Evolutionary conservation across 805 yeast species (phyloP).

Genomic region (Saturnispora galanensis): DNA sequence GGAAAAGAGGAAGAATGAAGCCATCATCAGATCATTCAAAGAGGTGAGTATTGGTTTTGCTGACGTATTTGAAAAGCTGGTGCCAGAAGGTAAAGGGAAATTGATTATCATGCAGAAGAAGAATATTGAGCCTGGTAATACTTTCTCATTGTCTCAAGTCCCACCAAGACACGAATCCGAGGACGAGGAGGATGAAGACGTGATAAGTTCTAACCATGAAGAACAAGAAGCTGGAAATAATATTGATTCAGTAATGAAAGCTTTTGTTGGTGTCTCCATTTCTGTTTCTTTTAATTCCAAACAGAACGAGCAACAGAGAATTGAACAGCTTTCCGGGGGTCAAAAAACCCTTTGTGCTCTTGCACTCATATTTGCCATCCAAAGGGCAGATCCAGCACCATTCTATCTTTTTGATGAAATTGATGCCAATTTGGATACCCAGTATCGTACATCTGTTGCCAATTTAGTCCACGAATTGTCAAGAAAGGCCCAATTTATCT

Average conservation of each 20-base stretch:
- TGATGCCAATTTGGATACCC: slow-evolving; percentile 91
- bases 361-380: slow-evolving; percentile 87
- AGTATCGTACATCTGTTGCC: slow-evolving; percentile 84
- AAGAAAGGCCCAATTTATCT: slow-evolving; percentile 73
- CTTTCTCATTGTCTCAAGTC: slow-evolving; percentile 13
- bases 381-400: slow-evolving; percentile 93
- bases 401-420: slow-evolving; percentile 93
- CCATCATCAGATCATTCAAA: slow-evolving; percentile 68
- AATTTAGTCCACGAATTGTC: slow-evolving; percentile 58
- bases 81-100: slow-evolving; percentile 73
- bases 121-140: slow-evolving; percentile 3
- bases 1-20: slow-evolving; percentile 71
- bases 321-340: slow-evolving; percentile 93
- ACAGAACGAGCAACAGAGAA: slow-evolving; percentile 72
- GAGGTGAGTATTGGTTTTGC: slow-evolving; percentile 67
- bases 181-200: slow-evolving; percentile 19
- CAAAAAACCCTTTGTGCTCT: slow-evolving; percentile 96
- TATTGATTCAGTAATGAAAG: slow-evolving; percentile 31
- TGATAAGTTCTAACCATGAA: slow-evolving; percentile 14
- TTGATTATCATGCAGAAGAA: slow-evolving; percentile 49
- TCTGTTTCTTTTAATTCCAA: slow-evolving; percentile 84
- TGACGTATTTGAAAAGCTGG: slow-evolving; percentile 67
- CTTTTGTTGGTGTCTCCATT: slow-evolving; percentile 74
- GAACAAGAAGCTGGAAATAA: slow-evolving; percentile 15
- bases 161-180: slow-evolving; percentile 8